Percentiles rank a stretch among this genome's conserved stretches.
Evolutionary conservation across 2,329 filamentous ascomycete species (phyloP).

Genomic region (Xenoacremonium recifei): DNA sequence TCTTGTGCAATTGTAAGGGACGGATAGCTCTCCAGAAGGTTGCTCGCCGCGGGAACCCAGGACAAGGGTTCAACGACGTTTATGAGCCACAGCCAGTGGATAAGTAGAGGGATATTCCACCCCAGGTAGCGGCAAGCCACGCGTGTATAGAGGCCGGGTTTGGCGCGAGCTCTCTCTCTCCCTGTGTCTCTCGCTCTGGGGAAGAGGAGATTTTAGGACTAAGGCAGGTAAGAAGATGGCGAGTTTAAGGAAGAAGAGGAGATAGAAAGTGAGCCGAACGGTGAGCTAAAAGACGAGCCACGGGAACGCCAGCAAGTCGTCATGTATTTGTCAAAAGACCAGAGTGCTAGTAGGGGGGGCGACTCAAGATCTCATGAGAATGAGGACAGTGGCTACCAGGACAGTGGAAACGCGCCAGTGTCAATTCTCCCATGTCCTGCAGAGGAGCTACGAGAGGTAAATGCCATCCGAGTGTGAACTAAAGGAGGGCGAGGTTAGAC

Average conservation of each 20-base stretch:
- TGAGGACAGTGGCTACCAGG: not conserved
- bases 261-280: too few species aligned
- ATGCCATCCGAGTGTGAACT: not conserved
- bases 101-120: conserved; percentile 4
- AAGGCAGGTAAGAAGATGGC: too few species aligned
- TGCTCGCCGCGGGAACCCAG: conserved; percentile 2
- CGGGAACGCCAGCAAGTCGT: too few species aligned
- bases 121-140: conserved; percentile 13
- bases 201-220: too few species aligned
- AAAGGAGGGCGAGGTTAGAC: too few species aligned
- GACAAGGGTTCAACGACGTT: conserved; percentile 9
- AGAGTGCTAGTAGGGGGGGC: not conserved
- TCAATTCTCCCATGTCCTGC: not conserved
- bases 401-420: not conserved
- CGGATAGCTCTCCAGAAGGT: not conserved
- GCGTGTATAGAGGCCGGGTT: not conserved
- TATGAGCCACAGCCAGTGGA: conserved; percentile 3
- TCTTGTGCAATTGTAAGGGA: conserved; percentile 8
- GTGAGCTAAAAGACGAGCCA: too few species aligned
- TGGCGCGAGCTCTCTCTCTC: too few species aligned
- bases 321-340: too few species aligned
- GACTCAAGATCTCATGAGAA: not conserved
- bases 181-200: too few species aligned
- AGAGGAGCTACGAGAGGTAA: conserved; percentile 1
- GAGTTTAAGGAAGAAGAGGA: too few species aligned